A percentile compares a stretch with the other conserved stretches of the same genome.
phyloP scores from a whole-genome alignment of 2,329 filamentous ascomycete species.

The Venturia carpophila region DNA sequence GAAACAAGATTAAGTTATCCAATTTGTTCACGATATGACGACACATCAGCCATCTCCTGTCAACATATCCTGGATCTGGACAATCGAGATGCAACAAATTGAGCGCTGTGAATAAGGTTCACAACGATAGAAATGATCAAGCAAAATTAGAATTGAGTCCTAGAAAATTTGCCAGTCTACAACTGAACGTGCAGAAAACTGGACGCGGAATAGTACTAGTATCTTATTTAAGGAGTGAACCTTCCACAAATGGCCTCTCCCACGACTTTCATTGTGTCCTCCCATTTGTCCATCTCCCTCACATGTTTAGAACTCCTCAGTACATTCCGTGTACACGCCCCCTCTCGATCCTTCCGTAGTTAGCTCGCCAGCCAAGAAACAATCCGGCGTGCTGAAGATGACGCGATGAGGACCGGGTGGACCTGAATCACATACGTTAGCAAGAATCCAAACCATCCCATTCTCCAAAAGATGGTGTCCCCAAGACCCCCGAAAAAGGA shows the following conservation, averaged over 20 bases:
- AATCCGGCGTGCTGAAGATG: conserved; percentile 10
- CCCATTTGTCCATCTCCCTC: too few species aligned
- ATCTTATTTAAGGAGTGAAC: too few species aligned
- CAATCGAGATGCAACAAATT: too few species aligned
- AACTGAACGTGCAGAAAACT: neutral
- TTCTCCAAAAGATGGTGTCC: too few species aligned
- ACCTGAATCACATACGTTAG: conserved; percentile 4
- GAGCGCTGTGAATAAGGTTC: too few species aligned
- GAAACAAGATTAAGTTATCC: neutral
- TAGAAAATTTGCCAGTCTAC: neutral
- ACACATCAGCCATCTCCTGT: too few species aligned
- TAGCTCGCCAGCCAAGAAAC: conserved; percentile 14
- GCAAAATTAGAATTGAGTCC: too few species aligned
- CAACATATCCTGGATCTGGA: too few species aligned
- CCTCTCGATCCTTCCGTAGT: neutral
- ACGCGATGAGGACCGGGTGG: conserved; percentile 2
- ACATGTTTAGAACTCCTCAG: conserved; percentile 5
- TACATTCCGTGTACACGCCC: conserved; percentile 5
- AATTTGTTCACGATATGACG: too few species aligned
- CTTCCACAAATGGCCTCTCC: neutral
- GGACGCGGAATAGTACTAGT: neutral
- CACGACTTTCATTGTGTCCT: neutral
- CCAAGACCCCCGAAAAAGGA: neutral
- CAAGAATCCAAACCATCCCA: neutral
- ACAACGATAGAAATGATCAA: too few species aligned